A percentile compares a stretch with the other conserved stretches of the same genome.
Conservation (phyloP, 257 asterid species). For the Penstemon davidsonii region DNA sequence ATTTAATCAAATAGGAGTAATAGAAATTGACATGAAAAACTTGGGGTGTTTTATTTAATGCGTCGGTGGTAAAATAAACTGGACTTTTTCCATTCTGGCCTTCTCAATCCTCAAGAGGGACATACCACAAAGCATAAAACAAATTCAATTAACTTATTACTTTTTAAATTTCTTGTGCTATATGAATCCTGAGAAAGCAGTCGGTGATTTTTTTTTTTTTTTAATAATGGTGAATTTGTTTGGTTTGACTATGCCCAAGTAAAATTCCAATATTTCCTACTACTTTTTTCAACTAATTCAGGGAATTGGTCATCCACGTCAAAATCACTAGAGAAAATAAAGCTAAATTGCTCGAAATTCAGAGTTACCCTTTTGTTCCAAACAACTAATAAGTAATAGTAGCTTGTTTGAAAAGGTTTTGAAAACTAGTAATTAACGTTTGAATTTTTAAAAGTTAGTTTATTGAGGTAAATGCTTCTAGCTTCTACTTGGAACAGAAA, state of each 20-base stretch:
- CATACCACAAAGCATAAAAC: not conserved
- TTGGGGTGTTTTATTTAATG: not conserved
- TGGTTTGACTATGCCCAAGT: not conserved
- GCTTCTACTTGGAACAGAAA: no score
- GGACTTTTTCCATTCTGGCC: not conserved
- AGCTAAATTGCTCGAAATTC: no score
- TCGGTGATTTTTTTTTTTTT: constrained; percentile 20
- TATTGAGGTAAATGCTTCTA: no score
- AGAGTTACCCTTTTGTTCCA: no score
- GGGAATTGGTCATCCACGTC: not conserved
- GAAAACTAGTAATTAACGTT: no score
- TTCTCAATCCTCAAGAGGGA: not conserved
- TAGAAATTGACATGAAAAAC: constrained; percentile 2
- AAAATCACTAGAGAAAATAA: no score
- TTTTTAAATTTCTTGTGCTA: not conserved
- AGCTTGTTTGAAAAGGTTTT: no score
- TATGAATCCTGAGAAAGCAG: constrained; percentile 10
- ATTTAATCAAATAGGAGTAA: no score
- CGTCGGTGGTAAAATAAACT: not conserved
- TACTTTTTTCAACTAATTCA: not conserved
- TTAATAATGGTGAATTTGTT: constrained; percentile 19
- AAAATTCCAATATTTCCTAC: not conserved
- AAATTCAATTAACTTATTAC: not conserved
- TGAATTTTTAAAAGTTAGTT: no score
- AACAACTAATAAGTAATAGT: no score